phyloP scores from a whole-genome alignment of 352 stramenopile species.

The Phytopythium montanum region DNA sequence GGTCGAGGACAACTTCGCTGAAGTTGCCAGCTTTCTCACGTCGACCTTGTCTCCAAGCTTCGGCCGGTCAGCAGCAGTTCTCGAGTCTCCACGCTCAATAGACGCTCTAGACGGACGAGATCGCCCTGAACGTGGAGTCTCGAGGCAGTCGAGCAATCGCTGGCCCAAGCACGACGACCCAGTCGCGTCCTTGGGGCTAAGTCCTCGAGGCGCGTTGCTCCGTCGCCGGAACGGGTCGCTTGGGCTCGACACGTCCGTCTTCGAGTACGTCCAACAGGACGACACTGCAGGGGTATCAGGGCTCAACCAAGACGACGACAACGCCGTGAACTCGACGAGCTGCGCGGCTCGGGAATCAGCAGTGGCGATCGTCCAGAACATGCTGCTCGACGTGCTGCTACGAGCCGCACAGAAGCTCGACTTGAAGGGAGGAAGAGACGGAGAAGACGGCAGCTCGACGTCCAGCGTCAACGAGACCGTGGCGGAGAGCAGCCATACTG shows the following conservation, averaged over 20 bases:
- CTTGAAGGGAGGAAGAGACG: constrained; percentile 58
- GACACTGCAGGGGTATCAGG: not conserved
- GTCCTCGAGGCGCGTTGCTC: constrained; percentile 30
- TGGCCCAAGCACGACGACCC: not conserved
- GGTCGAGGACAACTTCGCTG: constrained; percentile 60
- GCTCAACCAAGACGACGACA: not conserved
- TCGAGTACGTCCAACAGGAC: constrained; percentile 2
- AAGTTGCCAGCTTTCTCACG: constrained; percentile 59
- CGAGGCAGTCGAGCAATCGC: not conserved
- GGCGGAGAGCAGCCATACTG: not conserved
- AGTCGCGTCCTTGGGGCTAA: constrained; percentile 30
- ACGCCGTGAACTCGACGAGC: not conserved
- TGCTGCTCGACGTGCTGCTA: constrained; percentile 57
- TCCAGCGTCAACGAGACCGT: not conserved
- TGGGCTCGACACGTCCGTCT: not conserved
- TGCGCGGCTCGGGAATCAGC: constrained; percentile 11
- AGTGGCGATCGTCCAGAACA: constrained; percentile 45
- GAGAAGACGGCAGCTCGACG: constrained; percentile 20
- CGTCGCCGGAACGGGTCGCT: constrained; percentile 4
- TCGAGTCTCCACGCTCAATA: not conserved
- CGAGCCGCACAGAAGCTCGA: constrained; percentile 75
- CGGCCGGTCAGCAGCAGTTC: constrained; percentile 9
- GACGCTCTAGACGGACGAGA: not conserved
- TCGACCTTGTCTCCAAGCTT: constrained; percentile 57
- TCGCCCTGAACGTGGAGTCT: not conserved